A percentile compares a stretch with the other conserved stretches of the same genome.
Evolutionary conservation across 139 green algal genomes (phyloP).

Genomic region (Desmodesmus armatus): DNA sequence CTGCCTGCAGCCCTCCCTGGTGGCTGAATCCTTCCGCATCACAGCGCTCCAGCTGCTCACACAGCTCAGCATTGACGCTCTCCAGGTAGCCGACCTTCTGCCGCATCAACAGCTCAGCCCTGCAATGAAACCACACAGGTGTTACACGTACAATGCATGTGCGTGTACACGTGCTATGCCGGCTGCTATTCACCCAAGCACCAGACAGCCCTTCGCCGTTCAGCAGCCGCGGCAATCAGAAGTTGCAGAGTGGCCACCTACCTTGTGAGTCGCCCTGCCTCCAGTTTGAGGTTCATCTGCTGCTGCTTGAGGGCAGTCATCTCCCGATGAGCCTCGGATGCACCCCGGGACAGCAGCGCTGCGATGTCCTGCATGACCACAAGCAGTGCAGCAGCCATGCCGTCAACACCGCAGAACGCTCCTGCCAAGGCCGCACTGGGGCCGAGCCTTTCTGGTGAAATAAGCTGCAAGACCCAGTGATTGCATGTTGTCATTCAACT

Average conservation of each 20-base stretch:
- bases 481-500: too few species aligned
- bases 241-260: too few species aligned
- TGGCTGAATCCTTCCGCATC: slow-evolving; percentile 25
- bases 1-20: slow-evolving; percentile 57
- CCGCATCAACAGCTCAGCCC: slow-evolving; percentile 64
- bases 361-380: slow-evolving; percentile 26
- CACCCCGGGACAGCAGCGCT: slow-evolving; percentile 35
- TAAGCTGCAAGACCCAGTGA: too few species aligned
- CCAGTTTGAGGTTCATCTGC: slow-evolving; percentile 31
- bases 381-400: neutral
- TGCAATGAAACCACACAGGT: slow-evolving; percentile 52
- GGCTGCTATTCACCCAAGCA: too few species aligned
- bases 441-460: too few species aligned
- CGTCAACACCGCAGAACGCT: too few species aligned
- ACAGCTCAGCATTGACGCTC: slow-evolving; percentile 71
- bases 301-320: slow-evolving; percentile 28
- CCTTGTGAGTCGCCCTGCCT: slow-evolving; percentile 34
- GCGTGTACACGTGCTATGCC: too few species aligned
- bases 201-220: too few species aligned
- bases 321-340: slow-evolving; percentile 54
- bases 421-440: neutral
- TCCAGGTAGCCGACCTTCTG: slow-evolving; percentile 73
- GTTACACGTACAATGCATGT: too few species aligned
- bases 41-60: slow-evolving; percentile 68
- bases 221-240: too few species aligned